A percentile compares a stretch with the other conserved stretches of the same genome.
phyloP scores from a whole-genome alignment of 441 rosid species.

The Jatropha multifida region DNA sequence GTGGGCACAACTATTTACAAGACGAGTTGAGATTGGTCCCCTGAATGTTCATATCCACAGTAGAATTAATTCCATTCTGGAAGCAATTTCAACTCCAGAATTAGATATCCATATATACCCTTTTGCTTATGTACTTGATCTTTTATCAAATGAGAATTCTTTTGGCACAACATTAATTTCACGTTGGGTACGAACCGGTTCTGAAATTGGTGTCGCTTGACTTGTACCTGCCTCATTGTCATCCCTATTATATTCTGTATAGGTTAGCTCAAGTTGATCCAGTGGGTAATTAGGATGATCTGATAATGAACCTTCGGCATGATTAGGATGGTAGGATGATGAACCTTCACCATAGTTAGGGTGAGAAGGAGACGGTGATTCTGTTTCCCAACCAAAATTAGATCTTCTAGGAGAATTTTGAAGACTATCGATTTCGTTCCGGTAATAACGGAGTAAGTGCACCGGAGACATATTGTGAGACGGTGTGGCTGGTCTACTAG shows the following conservation, averaged over 20 bases:
- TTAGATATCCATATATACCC: too few relatives aligned
- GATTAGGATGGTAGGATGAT: conserved; percentile 19
- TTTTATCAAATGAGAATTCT: conserved; percentile 50
- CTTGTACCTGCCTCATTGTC: conserved; percentile 11
- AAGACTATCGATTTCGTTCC: conserved; percentile 42
- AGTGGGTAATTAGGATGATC: conserved; percentile 2
- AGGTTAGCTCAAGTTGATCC: neutral
- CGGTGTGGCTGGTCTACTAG: conserved; percentile 66
- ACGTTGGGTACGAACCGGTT: conserved; percentile 17
- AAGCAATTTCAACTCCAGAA: neutral
- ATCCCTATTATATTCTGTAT: neutral
- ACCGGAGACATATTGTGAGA: conserved; percentile 57
- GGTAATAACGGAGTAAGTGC: conserved; percentile 56
- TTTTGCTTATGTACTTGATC: conserved; percentile 12
- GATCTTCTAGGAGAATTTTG: conserved; percentile 42
- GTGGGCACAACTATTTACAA: neutral
- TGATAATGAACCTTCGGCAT: conserved; percentile 4
- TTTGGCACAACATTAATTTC: conserved; percentile 29
- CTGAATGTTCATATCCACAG: neutral
- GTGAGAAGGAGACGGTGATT: conserved; percentile 36
- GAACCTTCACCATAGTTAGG: conserved; percentile 30
- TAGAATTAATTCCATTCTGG: neutral
- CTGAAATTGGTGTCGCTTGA: neutral
- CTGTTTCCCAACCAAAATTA: conserved; percentile 47
- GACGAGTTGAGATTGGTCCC: neutral